phyloP scores from a whole-genome alignment of 1,284 basidiomycete genomes.

The Boletus sp. region DNA sequence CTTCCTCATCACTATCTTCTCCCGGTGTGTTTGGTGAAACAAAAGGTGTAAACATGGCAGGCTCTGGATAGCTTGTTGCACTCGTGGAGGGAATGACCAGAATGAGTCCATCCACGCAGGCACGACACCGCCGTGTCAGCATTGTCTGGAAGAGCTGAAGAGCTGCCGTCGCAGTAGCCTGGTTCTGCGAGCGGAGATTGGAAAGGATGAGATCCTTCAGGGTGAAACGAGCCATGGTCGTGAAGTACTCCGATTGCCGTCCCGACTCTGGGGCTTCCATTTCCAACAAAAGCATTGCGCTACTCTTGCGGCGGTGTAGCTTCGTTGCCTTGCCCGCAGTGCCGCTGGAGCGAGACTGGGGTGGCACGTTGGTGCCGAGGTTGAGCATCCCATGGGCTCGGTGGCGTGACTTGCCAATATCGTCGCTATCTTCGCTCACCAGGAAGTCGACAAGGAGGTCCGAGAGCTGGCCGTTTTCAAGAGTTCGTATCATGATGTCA shows the following conservation, averaged over 20 bases:
- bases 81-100: conserved; percentile 62
- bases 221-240: conserved; percentile 82
- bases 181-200: conserved; percentile 67
- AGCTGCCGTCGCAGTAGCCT: conserved; percentile 67
- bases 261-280: conserved; percentile 73
- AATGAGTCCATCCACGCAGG: conserved; percentile 66
- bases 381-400: conserved; percentile 47
- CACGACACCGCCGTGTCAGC: conserved; percentile 63
- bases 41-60: conserved; percentile 36
- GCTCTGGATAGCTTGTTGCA: conserved; percentile 74
- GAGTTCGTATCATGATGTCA: conserved; percentile 78
- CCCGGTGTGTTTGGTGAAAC: conserved; percentile 13
- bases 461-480: conserved; percentile 67
- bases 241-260: conserved; percentile 75
- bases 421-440: conserved; percentile 78
- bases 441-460: conserved; percentile 76
- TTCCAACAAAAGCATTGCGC: conserved; percentile 79
- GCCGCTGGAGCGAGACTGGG: conserved; percentile 30
- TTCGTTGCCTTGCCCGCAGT: conserved; percentile 42
- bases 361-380: conserved; percentile 38
- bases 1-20: conserved; percentile 60
- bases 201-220: conserved; percentile 83
- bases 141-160: conserved; percentile 78
- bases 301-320: conserved; percentile 66
- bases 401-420: conserved; percentile 41